Conservation (phyloP, 169 alveolate genomes). For the Plasmodium reichenowi region DNA sequence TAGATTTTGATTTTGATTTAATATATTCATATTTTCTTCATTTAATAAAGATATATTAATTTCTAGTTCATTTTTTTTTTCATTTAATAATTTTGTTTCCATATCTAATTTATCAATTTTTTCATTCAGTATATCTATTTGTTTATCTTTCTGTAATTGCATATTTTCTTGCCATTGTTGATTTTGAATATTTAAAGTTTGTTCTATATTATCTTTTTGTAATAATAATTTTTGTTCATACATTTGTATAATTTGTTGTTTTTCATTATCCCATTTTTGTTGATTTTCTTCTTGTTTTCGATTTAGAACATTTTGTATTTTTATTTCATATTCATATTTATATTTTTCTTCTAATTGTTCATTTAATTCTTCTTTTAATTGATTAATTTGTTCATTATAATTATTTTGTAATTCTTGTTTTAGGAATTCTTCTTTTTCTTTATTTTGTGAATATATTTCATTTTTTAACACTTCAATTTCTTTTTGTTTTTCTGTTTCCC, state of each 20-base stretch:
- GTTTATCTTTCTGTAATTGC: constrained; percentile 6
- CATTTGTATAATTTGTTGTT: not conserved
- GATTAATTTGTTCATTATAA: constrained; percentile 11
- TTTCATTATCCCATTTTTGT: not conserved
- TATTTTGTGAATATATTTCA: constrained; percentile 24
- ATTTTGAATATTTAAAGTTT: constrained; percentile 1
- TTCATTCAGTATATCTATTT: constrained; percentile 17
- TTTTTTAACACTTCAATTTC: constrained; percentile 31
- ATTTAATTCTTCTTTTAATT: constrained; percentile 2
- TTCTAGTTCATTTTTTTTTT: constrained; percentile 40
- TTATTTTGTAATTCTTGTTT: constrained; percentile 10
- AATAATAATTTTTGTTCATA: constrained; percentile 18
- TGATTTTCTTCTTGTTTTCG: not conserved
- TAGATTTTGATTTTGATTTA: constrained; percentile 19
- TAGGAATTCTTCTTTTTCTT: constrained; percentile 7
- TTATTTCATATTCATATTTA: constrained; percentile 5
- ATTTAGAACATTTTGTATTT: not conserved
- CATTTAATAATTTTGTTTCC: constrained; percentile 21
- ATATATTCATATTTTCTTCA: constrained; percentile 53
- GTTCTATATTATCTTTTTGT: constrained; percentile 3
- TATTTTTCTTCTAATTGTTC: not conserved
- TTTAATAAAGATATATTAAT: constrained; percentile 32
- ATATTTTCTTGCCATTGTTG: constrained; percentile 1
- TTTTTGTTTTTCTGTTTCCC: constrained; percentile 24
- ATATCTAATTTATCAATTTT: constrained; percentile 16